Evolutionary conservation across 768 basidiomycete species (phyloP), one percentile per base, ranked within the genome.

Genomic region (Ramaria rubella): DNA sequence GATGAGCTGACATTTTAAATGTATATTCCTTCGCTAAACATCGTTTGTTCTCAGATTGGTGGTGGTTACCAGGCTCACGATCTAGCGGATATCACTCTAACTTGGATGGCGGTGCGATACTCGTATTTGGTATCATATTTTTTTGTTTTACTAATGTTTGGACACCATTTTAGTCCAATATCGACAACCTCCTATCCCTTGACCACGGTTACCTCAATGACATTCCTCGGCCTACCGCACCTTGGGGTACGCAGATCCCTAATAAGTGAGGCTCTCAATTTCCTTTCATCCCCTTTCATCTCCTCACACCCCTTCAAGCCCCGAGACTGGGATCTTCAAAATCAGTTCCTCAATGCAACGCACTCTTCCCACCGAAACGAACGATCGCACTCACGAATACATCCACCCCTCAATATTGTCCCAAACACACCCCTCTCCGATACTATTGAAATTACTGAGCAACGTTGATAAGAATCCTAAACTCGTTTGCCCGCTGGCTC

Each of bases 61-160:
- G 87, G 87, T 23, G 86, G 87, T 36, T 88, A 81, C 66, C 65
- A 73, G 26, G 73, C 80, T 40, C 86, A 86, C 64, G 87, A 89
- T 61, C 67, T 89, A 29, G 75, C 86, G 0, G 84, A 87, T 63
- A 48, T 87, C 24, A 77, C 81, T 14, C 69, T 89, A 52, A 68
- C 69, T 45, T 85, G 83, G 83, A 84, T 86, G 81, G 75, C 74
- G 54, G 82, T 84, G 61, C 34, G 77, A 72, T 30, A 34, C 15
- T n/a, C 23, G 17, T 40, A 23, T 57, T 49, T 49, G 42, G 53
- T 59, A 59, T 58, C 53, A 42, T 54, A 59, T 52, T 45, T 34
- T 31, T 43, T 30, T 17, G 40, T 33, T 42, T 30, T 4, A 31
- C 33, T n/a, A 8, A 19, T 8, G 19, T 21, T 7, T 38, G 62